Base-by-base conservation (phyloP, 1,284 basidiomycete genomes). In the Ustilago shanxiensis region DNA sequence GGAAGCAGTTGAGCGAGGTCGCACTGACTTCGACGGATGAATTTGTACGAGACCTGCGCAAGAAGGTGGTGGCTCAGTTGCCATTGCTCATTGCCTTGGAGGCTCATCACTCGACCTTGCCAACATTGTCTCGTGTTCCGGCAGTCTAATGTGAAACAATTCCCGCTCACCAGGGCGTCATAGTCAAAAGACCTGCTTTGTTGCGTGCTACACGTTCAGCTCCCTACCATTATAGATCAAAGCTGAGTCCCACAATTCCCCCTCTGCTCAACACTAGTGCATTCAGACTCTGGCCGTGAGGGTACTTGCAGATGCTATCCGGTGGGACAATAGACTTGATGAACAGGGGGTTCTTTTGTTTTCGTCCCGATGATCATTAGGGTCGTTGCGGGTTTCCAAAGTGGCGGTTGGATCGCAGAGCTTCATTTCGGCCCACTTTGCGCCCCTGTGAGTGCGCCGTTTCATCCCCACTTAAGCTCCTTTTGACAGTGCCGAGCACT, bases 1-100 rank as follows among this genome's bases (percentile, higher is more conserved):
- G 66, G 85, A 85, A 3, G 88, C 88, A 39, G 89, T 90, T 66
- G 87, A 88, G 82, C 89, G 88, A 60, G 88, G 89, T 2, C 88
- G 88, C 69, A 89, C 88, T 0, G 89, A 89, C 49, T 83, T 76
- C 44, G 60, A 75, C 0, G 79, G 79, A 24, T 82, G n/a, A 33
- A 72, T 2, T 10, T 8, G 16, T 33, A 13, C 24, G 13, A 22
- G 9, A 13, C 22, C 5, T 3, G 9, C 44, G n/a, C n/a, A n/a
- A n/a, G n/a, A 47, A 47, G 14, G 18, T 14, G n/a, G n/a, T 44
- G 7, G 18, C 18, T 1, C 41, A 11, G 2, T 1, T n/a, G 20
- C 8, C 11, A 7, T 8, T 44, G 41, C 41, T 44, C 20, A 20
- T 14, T 2, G 7, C n/a, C n/a, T 44, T 6, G 3, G 7, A 44